These are phyloP conservation scores for Ampelocalamus luodianensis DNA, from an alignment of 176 grass and related monocot species.

Conservation along the genomic window DNA sequence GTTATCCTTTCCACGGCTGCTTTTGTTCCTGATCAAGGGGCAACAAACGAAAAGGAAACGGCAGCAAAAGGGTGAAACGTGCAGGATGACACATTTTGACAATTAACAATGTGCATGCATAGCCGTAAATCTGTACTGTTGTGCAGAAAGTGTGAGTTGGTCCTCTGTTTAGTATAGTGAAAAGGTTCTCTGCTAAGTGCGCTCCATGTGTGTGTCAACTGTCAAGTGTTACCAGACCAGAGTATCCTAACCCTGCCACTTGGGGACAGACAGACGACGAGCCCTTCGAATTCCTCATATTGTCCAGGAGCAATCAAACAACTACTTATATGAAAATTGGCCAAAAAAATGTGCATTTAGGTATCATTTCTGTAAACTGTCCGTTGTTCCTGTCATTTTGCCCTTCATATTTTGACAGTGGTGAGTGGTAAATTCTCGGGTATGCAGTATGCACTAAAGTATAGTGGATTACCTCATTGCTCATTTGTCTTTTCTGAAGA, in stretches of 20 bases:
- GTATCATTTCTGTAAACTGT: background rate
- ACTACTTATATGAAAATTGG: background rate
- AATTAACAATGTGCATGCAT: background rate
- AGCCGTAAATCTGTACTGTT: too few relatives aligned
- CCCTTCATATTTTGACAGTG: background rate
- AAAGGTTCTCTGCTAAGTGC: conserved; percentile 8
- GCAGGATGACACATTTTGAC: background rate
- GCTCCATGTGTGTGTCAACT: background rate
- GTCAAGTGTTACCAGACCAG: too few relatives aligned
- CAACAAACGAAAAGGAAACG: background rate
- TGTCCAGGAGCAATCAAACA: background rate
- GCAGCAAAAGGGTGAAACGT: background rate
- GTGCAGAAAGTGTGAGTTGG: background rate
- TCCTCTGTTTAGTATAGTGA: conserved; percentile 4
- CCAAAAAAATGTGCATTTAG: background rate
- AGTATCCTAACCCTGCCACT: background rate
- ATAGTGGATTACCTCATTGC: background rate
- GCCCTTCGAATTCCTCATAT: too few relatives aligned
- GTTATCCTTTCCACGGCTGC: background rate
- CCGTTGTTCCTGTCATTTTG: background rate
- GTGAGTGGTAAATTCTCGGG: background rate
- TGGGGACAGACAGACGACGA: too few relatives aligned
- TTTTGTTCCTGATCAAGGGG: background rate
- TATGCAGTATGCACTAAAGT: background rate
- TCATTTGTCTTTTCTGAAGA: conserved; percentile 13